Evolutionary conservation across 2,329 filamentous ascomycete genomes (phyloP), one percentile per base, ranked within the genome.

Genomic region (Clarireedia paspali): DNA sequence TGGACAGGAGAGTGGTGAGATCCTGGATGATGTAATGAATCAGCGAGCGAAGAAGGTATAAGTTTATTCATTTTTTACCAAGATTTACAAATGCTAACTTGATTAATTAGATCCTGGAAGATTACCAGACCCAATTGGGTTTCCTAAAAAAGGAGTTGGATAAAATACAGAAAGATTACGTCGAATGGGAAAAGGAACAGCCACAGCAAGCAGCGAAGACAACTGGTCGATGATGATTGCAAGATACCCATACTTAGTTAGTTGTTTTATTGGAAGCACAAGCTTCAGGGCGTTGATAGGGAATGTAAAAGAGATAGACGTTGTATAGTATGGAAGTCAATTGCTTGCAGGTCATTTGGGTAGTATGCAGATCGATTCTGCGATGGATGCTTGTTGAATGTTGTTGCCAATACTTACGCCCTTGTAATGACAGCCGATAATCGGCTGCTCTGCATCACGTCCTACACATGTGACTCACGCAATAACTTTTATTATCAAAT

Each of bases 101-200:
- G 26, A 24, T 26, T 14, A 34, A 50, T 26, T 60, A 90, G 87
- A 85, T 92, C 47, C 72, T 92, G 64, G 85, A 88, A 65, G 87
- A 91, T 67, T 92, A 91, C 70, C 86, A 91, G 69, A 88, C 85
- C 69, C 88, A 92, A 73, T 76, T 94, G 36, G 77, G 81, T 67
- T 86, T 91, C 68, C 75, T 95, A 60, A 87, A 84, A 71, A 85
- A 84, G 61, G 79, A 82, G 70, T 63, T 83, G 38, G 76, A 76
- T 53, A 72, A 75, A 48, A 78, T 81, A 48, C 74, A 75, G 60
- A 74, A 75, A 62, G 77, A 81, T 55, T 82, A 77, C 62, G 70
- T 71, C 6, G 75, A 77, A 53, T 83, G 78, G 77, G 74, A 81
- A 57, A 70, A 70, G 50, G 64, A 71, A 45, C 68, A 72, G 47